Evolutionary conservation across 805 yeast genomes (phyloP).

Genomic region (Ogataea parapolymorpha): DNA sequence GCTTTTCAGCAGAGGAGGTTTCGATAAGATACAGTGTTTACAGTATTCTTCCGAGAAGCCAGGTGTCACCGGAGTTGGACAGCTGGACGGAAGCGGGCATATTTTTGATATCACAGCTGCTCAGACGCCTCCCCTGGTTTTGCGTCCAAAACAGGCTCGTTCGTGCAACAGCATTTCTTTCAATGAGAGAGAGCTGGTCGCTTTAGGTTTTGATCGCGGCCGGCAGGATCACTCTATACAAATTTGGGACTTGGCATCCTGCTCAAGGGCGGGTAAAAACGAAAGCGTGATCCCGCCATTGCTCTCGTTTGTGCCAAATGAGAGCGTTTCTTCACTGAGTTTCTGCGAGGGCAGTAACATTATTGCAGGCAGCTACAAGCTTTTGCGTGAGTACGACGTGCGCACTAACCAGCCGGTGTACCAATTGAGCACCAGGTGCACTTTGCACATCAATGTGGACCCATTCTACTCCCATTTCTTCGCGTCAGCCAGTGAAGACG

Average conservation of each 20-base stretch:
- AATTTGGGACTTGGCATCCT: slow-evolving; percentile 74
- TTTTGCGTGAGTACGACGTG: slow-evolving; percentile 73
- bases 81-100: slow-evolving; percentile 62
- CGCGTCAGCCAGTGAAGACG: slow-evolving; percentile 78
- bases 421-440: slow-evolving; percentile 73
- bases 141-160: slow-evolving; percentile 63
- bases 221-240: slow-evolving; percentile 73
- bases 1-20: slow-evolving; percentile 54
- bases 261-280: slow-evolving; percentile 43
- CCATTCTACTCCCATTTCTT: slow-evolving; percentile 66
- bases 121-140: slow-evolving; percentile 33
- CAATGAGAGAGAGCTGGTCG: slow-evolving; percentile 61
- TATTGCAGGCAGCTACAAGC: slow-evolving; percentile 73
- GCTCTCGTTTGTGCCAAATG: slow-evolving; percentile 63
- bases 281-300: slow-evolving; percentile 54
- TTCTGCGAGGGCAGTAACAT: slow-evolving; percentile 57
- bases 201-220: slow-evolving; percentile 75
- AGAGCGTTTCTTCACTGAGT: slow-evolving; percentile 63
- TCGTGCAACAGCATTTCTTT: slow-evolving; percentile 76
- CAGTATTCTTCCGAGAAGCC: slow-evolving; percentile 53
- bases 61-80: slow-evolving; percentile 73
- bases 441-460: slow-evolving; percentile 64
- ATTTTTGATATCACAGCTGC: slow-evolving; percentile 55
- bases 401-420: slow-evolving; percentile 61
- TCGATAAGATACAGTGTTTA: slow-evolving; percentile 64